phyloP scores from a whole-genome alignment of 352 stramenopile species.

The Globisporangium orthogonon region DNA sequence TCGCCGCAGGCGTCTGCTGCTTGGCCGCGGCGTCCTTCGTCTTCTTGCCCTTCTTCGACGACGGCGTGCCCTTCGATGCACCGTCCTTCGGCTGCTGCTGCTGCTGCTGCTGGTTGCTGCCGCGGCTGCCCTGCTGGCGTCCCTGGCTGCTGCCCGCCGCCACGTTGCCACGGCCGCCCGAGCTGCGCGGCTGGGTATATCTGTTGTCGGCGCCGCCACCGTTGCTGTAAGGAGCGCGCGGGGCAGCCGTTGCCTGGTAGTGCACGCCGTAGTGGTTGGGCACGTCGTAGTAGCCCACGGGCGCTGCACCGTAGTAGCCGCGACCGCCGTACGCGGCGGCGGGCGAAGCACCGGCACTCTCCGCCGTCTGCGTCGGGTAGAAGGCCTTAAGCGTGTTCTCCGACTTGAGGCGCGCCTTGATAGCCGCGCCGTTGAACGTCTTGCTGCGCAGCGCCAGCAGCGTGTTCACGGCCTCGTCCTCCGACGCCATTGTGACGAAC shows the following conservation, averaged over 20 bases:
- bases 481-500: constrained; percentile 89
- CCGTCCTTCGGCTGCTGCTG: constrained; percentile 33
- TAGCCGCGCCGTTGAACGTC: constrained; percentile 83
- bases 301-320: constrained; percentile 59
- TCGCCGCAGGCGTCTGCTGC: constrained; percentile 22
- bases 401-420: constrained; percentile 91
- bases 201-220: constrained; percentile 21
- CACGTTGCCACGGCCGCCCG: constrained; percentile 9
- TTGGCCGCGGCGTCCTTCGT: constrained; percentile 39
- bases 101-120: constrained; percentile 18
- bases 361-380: constrained; percentile 68
- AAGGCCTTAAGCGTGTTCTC: constrained; percentile 92
- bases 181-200: constrained; percentile 26
- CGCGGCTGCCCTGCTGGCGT: constrained; percentile 25
- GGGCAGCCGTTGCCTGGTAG: constrained; percentile 42
- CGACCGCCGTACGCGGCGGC: constrained; percentile 42
- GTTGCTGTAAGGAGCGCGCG: constrained; percentile 36
- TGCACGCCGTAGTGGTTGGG: constrained; percentile 38
- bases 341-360: constrained; percentile 31
- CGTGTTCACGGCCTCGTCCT: constrained; percentile 82
- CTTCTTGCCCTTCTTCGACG: constrained; percentile 58
- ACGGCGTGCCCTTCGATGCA: constrained; percentile 35
- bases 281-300: constrained; percentile 65
- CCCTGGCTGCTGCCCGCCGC: constrained; percentile 13
- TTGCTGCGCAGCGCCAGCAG: constrained; percentile 84